phyloP scores from a whole-genome alignment of 2,329 filamentous ascomycete genomes.

The Fusarium multiceps region DNA sequence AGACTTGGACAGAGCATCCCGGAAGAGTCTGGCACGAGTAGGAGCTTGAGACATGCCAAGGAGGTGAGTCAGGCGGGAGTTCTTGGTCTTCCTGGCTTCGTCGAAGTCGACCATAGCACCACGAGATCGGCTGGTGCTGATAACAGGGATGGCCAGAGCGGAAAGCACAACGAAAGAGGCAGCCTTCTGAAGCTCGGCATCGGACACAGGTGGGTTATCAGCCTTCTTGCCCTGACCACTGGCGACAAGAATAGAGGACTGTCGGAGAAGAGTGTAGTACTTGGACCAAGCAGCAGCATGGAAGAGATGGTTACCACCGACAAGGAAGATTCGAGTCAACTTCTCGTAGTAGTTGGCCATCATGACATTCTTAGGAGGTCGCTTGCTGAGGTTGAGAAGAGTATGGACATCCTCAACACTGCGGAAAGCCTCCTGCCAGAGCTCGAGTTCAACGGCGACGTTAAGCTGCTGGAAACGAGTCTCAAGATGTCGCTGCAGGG shows the following conservation, averaged over 20 bases:
- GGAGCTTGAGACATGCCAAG: conserved; percentile 92
- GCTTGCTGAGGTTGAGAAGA: conserved; percentile 96
- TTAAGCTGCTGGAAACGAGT: conserved; percentile 99
- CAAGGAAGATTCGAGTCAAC: conserved; percentile 96
- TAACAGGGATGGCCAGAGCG: conserved; percentile 97
- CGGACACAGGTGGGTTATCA: conserved; percentile 90
- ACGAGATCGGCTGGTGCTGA: conserved; percentile 96
- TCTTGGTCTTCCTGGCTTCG: conserved; percentile 98
- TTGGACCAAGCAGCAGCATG: conserved; percentile 97
- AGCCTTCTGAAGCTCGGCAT: conserved; percentile 91
- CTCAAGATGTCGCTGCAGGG: conserved; percentile 94
- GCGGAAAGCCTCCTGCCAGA: conserved; percentile 99
- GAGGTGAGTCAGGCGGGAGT: conserved; percentile 94
- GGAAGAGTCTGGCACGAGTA: conserved; percentile 90
- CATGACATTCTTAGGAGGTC: conserved; percentile 98
- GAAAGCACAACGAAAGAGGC: conserved; percentile 96
- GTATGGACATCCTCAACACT: conserved; percentile 99
- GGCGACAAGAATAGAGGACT: conserved; percentile 85
- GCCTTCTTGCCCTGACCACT: conserved; percentile 90
- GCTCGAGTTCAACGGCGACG: conserved; percentile 94
- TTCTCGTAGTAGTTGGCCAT: conserved; percentile 99
- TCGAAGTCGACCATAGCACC: conserved; percentile 97
- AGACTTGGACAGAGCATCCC: conserved; percentile 94
- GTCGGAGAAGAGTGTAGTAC: conserved; percentile 95
- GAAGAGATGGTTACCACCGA: conserved; percentile 99